These are phyloP conservation scores for Stemphylium vesicarium DNA, from an alignment of 2,329 filamentous ascomycete species.

Conservation along the genomic window DNA sequence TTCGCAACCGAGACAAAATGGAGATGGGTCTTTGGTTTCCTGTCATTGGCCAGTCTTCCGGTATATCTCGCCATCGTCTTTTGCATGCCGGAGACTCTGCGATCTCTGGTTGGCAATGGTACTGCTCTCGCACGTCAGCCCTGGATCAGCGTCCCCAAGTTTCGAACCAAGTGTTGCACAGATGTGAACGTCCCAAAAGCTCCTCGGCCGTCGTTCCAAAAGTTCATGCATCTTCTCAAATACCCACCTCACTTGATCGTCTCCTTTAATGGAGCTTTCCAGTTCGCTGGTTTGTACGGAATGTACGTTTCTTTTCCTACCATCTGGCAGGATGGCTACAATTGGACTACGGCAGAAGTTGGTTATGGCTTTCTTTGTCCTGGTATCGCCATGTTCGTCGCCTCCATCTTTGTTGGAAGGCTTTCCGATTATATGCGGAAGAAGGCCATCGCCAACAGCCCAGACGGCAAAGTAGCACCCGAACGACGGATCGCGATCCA, in stretches of 20 bases:
- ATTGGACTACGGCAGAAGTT: constrained; percentile 43
- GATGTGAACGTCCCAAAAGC: constrained; percentile 26
- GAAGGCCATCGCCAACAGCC: constrained; percentile 29
- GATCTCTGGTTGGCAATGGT: constrained; percentile 55
- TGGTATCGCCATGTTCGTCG: constrained; percentile 42
- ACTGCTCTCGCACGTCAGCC: constrained; percentile 31
- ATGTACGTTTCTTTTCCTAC: constrained; percentile 36
- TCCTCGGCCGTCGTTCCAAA: constrained; percentile 31
- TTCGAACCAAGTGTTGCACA: constrained; percentile 30
- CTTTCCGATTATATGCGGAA: constrained; percentile 49
- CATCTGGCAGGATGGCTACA: constrained; percentile 39
- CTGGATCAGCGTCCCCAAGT: constrained; percentile 35
- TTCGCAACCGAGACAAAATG: constrained; percentile 47
- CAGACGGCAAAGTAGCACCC: constrained; percentile 40
- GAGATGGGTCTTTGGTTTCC: constrained; percentile 56
- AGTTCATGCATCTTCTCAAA: constrained; percentile 32
- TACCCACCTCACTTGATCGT: constrained; percentile 41
- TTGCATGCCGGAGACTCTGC: constrained; percentile 56
- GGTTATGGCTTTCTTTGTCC: constrained; percentile 50
- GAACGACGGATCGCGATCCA: constrained; percentile 52
- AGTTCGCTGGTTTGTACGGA: constrained; percentile 37
- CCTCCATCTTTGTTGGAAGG: constrained; percentile 49
- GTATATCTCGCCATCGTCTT: constrained; percentile 44
- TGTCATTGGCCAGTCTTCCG: constrained; percentile 34
- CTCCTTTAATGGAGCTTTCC: constrained; percentile 36